Percentiles rank a stretch among this genome's conserved stretches.
These are phyloP conservation scores for Aspergillus egyptiacus DNA, from an alignment of 495 filamentous ascomycete genomes.

Conservation along the genomic window DNA sequence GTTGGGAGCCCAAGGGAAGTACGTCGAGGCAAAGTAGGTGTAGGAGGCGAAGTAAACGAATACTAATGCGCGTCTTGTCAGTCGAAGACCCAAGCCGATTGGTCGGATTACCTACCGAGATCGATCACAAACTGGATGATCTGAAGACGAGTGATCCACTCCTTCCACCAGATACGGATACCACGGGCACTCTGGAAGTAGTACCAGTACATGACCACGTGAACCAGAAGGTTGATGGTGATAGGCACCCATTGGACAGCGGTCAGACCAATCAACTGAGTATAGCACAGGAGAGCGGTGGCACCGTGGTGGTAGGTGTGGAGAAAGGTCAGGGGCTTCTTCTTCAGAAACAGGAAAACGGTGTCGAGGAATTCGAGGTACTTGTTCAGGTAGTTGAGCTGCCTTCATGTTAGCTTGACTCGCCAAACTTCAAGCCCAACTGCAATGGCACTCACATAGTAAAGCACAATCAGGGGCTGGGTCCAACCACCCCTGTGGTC, in stretches of 20 bases:
- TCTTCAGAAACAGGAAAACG: slow-evolving; percentile 66
- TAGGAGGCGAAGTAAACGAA: slow-evolving; percentile 96
- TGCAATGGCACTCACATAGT: slow-evolving; percentile 51
- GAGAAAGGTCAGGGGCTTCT: slow-evolving; percentile 72
- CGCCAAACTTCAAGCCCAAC: too few relatives aligned
- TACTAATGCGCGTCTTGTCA: slow-evolving; percentile 38
- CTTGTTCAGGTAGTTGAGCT: slow-evolving; percentile 72
- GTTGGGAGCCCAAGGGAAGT: slow-evolving; percentile 82
- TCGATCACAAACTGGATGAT: slow-evolving; percentile 56
- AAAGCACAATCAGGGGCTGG: slow-evolving; percentile 56
- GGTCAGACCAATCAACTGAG: slow-evolving; percentile 62
- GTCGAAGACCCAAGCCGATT: not conserved
- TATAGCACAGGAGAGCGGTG: slow-evolving; percentile 66
- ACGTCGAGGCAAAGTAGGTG: slow-evolving; percentile 88
- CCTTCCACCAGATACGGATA: slow-evolving; percentile 56
- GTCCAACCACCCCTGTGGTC: slow-evolving; percentile 62
- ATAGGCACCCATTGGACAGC: slow-evolving; percentile 65
- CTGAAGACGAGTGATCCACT: slow-evolving; percentile 54
- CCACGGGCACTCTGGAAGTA: slow-evolving; percentile 57
- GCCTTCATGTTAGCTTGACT: slow-evolving; percentile 9
- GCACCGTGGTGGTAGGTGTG: slow-evolving; percentile 73
- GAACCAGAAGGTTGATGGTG: slow-evolving; percentile 60
- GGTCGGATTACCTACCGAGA: slow-evolving; percentile 37
- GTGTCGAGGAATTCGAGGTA: slow-evolving; percentile 66
- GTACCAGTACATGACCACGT: slow-evolving; percentile 68